Percentiles rank a stretch among this genome's conserved stretches.
Conservation (phyloP, 495 filamentous ascomycete species). For the Hypoxylon lienhwacheense region DNA sequence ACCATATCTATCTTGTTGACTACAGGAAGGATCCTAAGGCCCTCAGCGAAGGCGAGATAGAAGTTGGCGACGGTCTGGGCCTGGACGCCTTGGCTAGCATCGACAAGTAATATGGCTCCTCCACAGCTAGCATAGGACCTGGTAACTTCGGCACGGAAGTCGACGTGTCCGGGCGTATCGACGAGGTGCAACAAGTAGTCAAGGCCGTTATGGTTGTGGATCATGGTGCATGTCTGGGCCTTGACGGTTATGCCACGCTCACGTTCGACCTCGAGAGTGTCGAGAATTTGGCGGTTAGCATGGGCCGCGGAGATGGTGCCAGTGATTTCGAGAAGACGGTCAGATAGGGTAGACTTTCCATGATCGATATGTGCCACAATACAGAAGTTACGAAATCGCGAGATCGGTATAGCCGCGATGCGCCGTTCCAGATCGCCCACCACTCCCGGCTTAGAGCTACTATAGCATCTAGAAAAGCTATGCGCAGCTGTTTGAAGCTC, state of each 20-base stretch:
- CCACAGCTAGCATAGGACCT: constrained; percentile 94
- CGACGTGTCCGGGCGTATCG: constrained; percentile 96
- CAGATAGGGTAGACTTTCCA: constrained; percentile 92
- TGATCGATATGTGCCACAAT: constrained; percentile 99
- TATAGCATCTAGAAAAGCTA: constrained; percentile 5
- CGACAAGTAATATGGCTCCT: constrained; percentile 87
- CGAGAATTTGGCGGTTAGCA: constrained; percentile 90
- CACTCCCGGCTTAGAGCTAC: constrained; percentile 22
- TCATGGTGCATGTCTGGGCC: constrained; percentile 97
- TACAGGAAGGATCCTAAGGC: constrained; percentile 81
- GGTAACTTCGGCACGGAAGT: constrained; percentile 94
- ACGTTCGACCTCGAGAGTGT: constrained; percentile 95
- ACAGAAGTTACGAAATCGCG: constrained; percentile 94
- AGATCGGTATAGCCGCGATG: constrained; percentile 85
- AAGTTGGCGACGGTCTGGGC: constrained; percentile 98
- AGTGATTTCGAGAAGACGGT: constrained; percentile 90
- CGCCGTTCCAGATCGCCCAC: constrained; percentile 67
- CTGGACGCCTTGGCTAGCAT: constrained; percentile 90
- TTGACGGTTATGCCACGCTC: constrained; percentile 98
- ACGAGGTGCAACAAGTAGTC: constrained; percentile 95
- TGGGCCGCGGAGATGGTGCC: constrained; percentile 82
- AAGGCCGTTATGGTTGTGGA: constrained; percentile 80
- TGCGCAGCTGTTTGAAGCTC: not conserved
- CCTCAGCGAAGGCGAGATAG: constrained; percentile 93
- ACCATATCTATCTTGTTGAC: constrained; percentile 95